Evolutionary conservation across 306 rosid species (phyloP), one percentile per base, ranked within the genome.

Genomic region (Acacia acuminata): DNA sequence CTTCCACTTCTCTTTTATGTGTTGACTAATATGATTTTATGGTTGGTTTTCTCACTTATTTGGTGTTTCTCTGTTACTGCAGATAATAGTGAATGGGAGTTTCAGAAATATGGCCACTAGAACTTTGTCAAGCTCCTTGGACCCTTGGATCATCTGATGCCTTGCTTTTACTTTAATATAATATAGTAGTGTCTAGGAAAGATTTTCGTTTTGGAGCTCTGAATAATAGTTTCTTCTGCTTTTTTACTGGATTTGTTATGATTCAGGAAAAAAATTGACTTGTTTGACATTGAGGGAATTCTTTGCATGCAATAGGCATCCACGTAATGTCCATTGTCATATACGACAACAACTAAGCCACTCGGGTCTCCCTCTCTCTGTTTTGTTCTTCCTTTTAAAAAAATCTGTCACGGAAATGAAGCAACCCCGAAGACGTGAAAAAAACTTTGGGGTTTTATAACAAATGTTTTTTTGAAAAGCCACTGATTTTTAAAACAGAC

Each of bases 81-180:
- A 93, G 98, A 95, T 81, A 93, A 95, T 85, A 91, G 97, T 36
- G 95, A 95, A 82, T 93, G 97, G 98, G 97, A 95, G 83, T 95
- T 95, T 83, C 97, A 95, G 86, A 95, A 93, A 88, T 93, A 93
- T 42, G 98, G 97, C 67, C 98, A 95, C 90, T 95, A 90, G 88
- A 85, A 45, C 83, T 42, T 36, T 0, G 66, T 34, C n/a, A 34
- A 67, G 69, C 69, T 55, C 14, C 77, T 60, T 44, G 65, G 80
- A 64, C 74, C 71, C 65, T 58, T 77, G 80, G 72, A 80, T 51
- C 40, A 36, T 36, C 75, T 19, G 63, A 10, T 30, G 45, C 48
- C 58, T 56, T 55, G 20, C 43, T 10, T 45, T 8, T 8, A 15
- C 8, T 1, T 11, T 30, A 30, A 30, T 30, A 30, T 72, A 15